Base-by-base conservation (phyloP, 2,329 filamentous ascomycete genomes). In the Hypoxylon sp. region DNA sequence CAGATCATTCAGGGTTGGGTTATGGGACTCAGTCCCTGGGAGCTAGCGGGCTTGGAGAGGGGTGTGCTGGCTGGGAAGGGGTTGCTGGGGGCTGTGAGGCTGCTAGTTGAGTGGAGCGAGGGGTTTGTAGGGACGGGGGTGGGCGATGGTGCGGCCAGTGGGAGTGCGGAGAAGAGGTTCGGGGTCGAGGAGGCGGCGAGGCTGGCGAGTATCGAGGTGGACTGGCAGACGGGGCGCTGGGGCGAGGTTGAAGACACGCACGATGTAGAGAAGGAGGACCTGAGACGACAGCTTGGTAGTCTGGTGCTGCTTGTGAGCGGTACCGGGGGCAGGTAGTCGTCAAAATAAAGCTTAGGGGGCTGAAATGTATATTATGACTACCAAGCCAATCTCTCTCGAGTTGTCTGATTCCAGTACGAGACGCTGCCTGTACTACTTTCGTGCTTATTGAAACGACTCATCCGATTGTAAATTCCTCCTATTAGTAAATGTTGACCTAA, bases 181-280 rank as follows among this genome's bases (percentile, higher is more conserved):
- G 91, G 92, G 0, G 89, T 96, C 11, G 91, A 97, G 72, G 89
- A 97, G 75, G 94, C 94, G 0, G 89, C 92, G 0, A 83, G 85
- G 72, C 90, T 91, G 13, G 89, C 90, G 5, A 97, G 87, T 71
- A 77, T 96, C 43, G 95, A 99, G 81, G 92, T 97, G 15, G 84
- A 87, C 67, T 97, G 93, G 90, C 95, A 99, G 84, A 96, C 90
- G 0, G 82, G 86, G 26, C 89, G 91, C 78, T 98, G 95, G 94
- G 95, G 95, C 7, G 94, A 97, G 82, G 95, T 99, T 0, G 95
- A 99, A 77, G 94, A 99, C 78, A 97, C 94, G 26, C 95, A 99
- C 79, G 95, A 99, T 81, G 95, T 99, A 0, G 91, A 97, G 72
- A 91, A 89, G 77, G 94, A 97, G 78, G 95, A 99, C 78, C 71